Conservation (phyloP, 2,329 filamentous ascomycete genomes). For the Didymella sp. region DNA sequence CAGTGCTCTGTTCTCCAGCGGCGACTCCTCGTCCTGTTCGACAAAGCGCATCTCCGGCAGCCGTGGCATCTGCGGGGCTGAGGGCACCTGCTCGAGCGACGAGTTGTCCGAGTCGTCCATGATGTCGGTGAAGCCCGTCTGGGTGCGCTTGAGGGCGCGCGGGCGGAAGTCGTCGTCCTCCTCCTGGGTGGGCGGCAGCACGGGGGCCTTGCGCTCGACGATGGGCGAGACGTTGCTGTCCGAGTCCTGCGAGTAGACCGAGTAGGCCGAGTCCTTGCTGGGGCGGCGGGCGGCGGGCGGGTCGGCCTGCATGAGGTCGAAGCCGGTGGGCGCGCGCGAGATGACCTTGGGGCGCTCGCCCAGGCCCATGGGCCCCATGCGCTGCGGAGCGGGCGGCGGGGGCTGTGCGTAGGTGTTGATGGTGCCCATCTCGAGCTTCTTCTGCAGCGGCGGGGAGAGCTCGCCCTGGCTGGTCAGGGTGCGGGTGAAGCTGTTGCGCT, state of each 20-base stretch:
- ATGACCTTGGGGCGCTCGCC: constrained; percentile 43
- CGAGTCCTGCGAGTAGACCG: constrained; percentile 40
- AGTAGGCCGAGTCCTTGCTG: constrained; percentile 45
- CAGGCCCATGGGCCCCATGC: constrained; percentile 46
- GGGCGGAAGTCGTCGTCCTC: constrained; percentile 61
- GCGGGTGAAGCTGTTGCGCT: constrained; percentile 43
- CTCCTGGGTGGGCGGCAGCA: constrained; percentile 41
- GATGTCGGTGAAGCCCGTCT: constrained; percentile 59
- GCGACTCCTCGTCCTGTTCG: constrained; percentile 34
- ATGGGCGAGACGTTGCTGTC: constrained; percentile 32
- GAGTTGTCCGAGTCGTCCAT: constrained; percentile 25
- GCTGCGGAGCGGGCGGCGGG: constrained; percentile 36
- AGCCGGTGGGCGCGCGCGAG: constrained; percentile 44
- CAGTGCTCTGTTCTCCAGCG: constrained; percentile 33
- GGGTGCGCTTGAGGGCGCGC: constrained; percentile 62
- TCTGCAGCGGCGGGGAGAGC: constrained; percentile 45
- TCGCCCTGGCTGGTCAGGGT: constrained; percentile 46
- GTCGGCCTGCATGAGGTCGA: constrained; percentile 33
- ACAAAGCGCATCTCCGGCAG: constrained; percentile 34
- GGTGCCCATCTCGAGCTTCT: constrained; percentile 47
- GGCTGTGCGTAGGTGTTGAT: constrained; percentile 44
- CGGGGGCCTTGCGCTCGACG: constrained; percentile 31
- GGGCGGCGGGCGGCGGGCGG: constrained; percentile 22
- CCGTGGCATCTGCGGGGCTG: constrained; percentile 36
- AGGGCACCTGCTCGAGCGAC: constrained; percentile 56